Percentiles rank a stretch among this genome's conserved stretches.
Evolutionary conservation across 2,329 filamentous ascomycete species (phyloP).

Genomic region (Rhexocercosporidium sp.): DNA sequence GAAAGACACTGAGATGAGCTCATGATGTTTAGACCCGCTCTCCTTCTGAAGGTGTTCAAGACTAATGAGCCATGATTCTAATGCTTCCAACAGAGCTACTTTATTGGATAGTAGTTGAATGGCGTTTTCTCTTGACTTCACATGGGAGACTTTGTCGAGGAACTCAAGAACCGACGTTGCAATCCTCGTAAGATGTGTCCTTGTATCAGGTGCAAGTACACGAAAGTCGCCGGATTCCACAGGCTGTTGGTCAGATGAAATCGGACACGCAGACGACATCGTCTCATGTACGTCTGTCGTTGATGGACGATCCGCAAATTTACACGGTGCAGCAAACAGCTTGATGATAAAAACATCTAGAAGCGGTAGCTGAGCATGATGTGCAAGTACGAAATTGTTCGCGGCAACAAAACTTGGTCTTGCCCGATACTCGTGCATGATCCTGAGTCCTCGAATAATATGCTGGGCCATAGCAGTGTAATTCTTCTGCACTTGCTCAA

Average conservation of each 20-base stretch:
- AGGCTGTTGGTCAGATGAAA: slow-evolving; percentile 33
- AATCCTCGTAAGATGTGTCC: slow-evolving; percentile 44
- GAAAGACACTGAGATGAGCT: slow-evolving; percentile 44
- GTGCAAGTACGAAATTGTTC: slow-evolving; percentile 42
- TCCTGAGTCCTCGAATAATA: slow-evolving; percentile 49
- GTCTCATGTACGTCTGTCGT: slow-evolving; percentile 26
- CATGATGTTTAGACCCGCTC: slow-evolving; percentile 8
- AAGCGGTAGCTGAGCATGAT: slow-evolving; percentile 44
- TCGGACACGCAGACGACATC: slow-evolving; percentile 31
- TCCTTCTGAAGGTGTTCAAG: slow-evolving; percentile 38
- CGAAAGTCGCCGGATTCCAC: slow-evolving; percentile 37
- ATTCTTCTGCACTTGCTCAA: slow-evolving; percentile 50
- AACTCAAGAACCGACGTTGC: slow-evolving; percentile 43
- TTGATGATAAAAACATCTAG: slow-evolving; percentile 51
- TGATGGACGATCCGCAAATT: slow-evolving; percentile 44
- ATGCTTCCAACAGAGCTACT: slow-evolving; percentile 39
- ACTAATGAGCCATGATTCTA: slow-evolving; percentile 44
- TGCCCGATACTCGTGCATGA: slow-evolving; percentile 49
- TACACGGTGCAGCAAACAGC: slow-evolving; percentile 49
- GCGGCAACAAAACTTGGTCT: slow-evolving; percentile 42
- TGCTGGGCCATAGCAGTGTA: slow-evolving; percentile 50
- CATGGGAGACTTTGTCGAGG: slow-evolving; percentile 40
- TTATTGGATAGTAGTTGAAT: slow-evolving; percentile 41
- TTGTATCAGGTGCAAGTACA: slow-evolving; percentile 46
- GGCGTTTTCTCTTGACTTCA: slow-evolving; percentile 35